These are phyloP conservation scores for Picochlorum sp. DNA, from an alignment of 139 green algal species.

Conservation along the genomic window DNA sequence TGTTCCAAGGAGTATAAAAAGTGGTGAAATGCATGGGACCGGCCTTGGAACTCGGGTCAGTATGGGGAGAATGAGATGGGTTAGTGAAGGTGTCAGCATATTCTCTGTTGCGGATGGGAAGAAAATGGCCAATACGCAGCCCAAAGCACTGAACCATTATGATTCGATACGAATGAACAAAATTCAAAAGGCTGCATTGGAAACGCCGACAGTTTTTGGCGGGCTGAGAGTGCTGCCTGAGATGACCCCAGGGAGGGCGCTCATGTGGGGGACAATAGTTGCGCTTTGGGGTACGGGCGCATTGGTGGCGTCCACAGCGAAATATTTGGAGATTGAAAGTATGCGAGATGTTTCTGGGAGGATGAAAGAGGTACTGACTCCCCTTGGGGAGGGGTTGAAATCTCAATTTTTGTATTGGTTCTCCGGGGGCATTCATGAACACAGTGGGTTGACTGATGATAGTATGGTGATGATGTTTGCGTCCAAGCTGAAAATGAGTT, in stretches of 20 bases:
- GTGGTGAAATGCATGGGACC: not conserved
- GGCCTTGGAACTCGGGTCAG: slow-evolving; percentile 7
- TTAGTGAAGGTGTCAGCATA: slow-evolving; percentile 24
- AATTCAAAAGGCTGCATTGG: slow-evolving; percentile 21
- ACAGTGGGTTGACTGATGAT: no score
- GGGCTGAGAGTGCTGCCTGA: slow-evolving; percentile 11
- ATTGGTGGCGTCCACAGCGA: slow-evolving; percentile 17
- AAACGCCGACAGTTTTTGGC: slow-evolving; percentile 26
- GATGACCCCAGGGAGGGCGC: slow-evolving; percentile 18
- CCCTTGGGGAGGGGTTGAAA: not conserved
- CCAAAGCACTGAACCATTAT: slow-evolving; percentile 16
- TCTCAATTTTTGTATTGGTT: no score
- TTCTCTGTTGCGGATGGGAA: slow-evolving; percentile 41
- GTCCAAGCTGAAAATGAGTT: no score
- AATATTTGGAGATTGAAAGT: slow-evolving; percentile 22
- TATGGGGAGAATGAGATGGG: slow-evolving; percentile 21
- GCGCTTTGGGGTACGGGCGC: slow-evolving; percentile 42
- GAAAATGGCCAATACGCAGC: slow-evolving; percentile 24
- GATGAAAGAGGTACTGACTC: not conserved
- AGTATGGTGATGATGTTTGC: no score
- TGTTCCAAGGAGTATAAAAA: not conserved
- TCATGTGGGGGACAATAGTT: slow-evolving; percentile 44
- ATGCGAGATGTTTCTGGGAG: not conserved
- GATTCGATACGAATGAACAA: slow-evolving; percentile 22
- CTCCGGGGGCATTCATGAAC: no score